Base-by-base conservation (phyloP, 2,329 filamentous ascomycete genomes). In the Harringtonia lauricola region DNA sequence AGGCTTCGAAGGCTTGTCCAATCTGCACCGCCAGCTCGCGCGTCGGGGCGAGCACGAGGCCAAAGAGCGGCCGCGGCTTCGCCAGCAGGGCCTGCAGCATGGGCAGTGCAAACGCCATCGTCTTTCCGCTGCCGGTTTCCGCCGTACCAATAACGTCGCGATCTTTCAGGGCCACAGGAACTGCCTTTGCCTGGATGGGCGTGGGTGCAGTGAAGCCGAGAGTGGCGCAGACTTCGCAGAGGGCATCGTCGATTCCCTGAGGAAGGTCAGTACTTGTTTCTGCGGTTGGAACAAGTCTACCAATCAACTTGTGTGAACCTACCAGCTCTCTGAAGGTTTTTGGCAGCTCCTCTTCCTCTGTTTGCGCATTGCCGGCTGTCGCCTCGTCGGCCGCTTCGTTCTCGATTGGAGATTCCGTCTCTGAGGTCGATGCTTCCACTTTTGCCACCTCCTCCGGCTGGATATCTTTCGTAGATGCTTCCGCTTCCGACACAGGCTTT, bases 101-200 rank as follows among this genome's bases (percentile, higher is more conserved):
- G 1, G 92, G 92, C 3, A 98, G 70, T 0, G 87, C 88, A 60
- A 96, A 98, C 0, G 92, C 89, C 8, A 88, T 90, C 0, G 92
- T 96, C 68, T 96, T 98, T 64, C 92, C 92, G 57, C 81, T 88
- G 53, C 92, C 92, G 0, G 92, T 98, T 64, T 98, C 90, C 28
- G 92, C 92, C 41, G 96, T 72, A 35, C 89, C 92, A 53, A 98
- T 95, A 29, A 96, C 71, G 61, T 96, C 92, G 55, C 87, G 78
- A 42, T 83, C 81, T 56, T 84, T 65, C 8, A 95, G 72, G 21
- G 88, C 88, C 37, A 73, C 57, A 5, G 90, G 90, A 54, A 96
- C 94, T 0, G 88, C 75, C 60, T 94, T 76, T 41, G 74, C 73
- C 62, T 95, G 92, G 51, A 98, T 96, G 0, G 89, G 83, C 2